These are phyloP conservation scores for Cairneyella variabilis DNA, from an alignment of 495 filamentous ascomycete species.

Conservation along the genomic window DNA sequence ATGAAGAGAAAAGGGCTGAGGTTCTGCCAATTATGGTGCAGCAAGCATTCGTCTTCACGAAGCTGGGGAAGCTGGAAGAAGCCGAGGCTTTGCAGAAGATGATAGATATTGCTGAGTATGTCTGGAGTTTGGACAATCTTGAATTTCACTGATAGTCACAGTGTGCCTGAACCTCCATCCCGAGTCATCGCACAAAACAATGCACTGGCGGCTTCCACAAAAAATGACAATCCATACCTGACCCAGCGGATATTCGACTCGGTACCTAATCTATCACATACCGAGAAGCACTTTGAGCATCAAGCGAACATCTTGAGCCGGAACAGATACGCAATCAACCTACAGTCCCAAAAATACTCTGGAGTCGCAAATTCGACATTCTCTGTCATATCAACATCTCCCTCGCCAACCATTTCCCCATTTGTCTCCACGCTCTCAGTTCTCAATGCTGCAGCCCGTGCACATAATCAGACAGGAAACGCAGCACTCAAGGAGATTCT, in stretches of 20 bases:
- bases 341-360: conserved; percentile 73
- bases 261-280: conserved; percentile 51
- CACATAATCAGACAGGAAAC: conserved; percentile 58
- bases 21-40: conserved; percentile 83
- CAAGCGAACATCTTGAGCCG: conserved; percentile 64
- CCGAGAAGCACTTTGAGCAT: conserved; percentile 72
- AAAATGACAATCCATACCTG: conserved; percentile 69
- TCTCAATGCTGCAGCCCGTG: conserved; percentile 75
- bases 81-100: conserved; percentile 62
- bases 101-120: conserved; percentile 61
- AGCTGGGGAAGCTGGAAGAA: conserved; percentile 68
- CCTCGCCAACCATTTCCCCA: conserved; percentile 52
- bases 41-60: conserved; percentile 73
- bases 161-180: conserved; percentile 75
- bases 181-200: conserved; percentile 79
- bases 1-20: conserved; percentile 81
- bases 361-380: conserved; percentile 67
- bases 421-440: conserved; percentile 64
- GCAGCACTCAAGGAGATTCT: conserved; percentile 70
- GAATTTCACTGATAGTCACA: conserved; percentile 30
- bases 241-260: conserved; percentile 64
- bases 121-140: conserved; percentile 3
- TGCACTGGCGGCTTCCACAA: conserved; percentile 53
- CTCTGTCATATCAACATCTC: conserved; percentile 49
- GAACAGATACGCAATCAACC: conserved; percentile 67